phyloP scores from a whole-genome alignment of 2,329 filamentous ascomycete genomes.

The Aspergillus fijiensis region DNA sequence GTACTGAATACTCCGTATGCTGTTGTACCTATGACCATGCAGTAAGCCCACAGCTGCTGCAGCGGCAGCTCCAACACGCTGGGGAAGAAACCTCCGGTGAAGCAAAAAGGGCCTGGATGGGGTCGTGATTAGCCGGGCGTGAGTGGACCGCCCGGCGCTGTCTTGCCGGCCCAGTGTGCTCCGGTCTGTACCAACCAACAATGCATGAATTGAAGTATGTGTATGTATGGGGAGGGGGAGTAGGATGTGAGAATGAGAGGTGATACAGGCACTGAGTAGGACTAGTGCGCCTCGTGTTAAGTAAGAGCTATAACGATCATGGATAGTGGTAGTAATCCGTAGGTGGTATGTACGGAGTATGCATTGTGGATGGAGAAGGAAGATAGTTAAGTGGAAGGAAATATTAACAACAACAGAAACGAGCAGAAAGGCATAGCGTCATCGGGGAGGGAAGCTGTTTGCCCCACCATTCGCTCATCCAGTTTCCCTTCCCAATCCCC shows the following conservation, averaged over 20 bases:
- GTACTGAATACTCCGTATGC: too few relatives aligned
- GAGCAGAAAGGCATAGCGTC: constrained; percentile 17
- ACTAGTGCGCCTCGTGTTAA: background rate
- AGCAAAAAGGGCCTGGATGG: constrained; percentile 1
- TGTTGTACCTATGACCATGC: background rate
- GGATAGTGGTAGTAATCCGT: too few relatives aligned
- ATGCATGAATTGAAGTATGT: background rate
- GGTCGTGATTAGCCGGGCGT: constrained; percentile 4
- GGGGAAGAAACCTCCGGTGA: constrained; percentile 1
- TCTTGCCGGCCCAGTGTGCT: constrained; percentile 3
- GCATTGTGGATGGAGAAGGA: background rate
- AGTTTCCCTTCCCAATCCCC: background rate
- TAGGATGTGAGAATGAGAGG: background rate
- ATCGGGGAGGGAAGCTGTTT: constrained; percentile 20
- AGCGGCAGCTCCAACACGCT: background rate
- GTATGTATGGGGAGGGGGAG: background rate
- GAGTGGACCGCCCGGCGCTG: constrained; percentile 10
- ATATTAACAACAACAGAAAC: background rate
- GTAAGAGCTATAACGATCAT: too few relatives aligned
- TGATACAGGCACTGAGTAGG: background rate
- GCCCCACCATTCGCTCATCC: constrained; percentile 18
- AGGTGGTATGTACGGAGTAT: too few relatives aligned
- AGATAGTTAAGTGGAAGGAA: background rate
- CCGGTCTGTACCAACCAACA: background rate
- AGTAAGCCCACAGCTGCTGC: background rate